Base-by-base conservation (phyloP, 202 grass and related monocot genomes). In the Brachypodium distachyon region DNA sequence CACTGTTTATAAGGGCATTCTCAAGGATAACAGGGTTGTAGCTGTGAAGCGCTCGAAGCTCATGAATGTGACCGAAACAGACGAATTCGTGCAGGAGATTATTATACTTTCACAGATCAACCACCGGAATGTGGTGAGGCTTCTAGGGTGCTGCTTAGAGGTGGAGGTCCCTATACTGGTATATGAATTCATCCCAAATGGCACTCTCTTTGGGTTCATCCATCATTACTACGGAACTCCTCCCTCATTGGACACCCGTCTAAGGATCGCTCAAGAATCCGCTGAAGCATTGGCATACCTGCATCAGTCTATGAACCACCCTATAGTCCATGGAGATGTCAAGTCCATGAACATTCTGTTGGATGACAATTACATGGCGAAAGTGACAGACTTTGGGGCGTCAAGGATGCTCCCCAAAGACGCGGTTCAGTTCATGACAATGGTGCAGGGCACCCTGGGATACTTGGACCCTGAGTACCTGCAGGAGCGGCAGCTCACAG, bases 401-500 rank as follows among this genome's bases (percentile, higher is more conserved):
- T 66, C 61, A 41, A 66, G 21, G 61, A 40, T 10, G 6, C 61
- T 41, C 21, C 37, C 61, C 37, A 42, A 66, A 37, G 12, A 66
- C 22, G 61, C 19, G 37, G 61, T 42, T 66, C 37, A 66, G 61
- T 41, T 66, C 21, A 42, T 42, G 21, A 66, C 61, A 41, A 9
- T 66, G 61, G 61, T 66, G 38, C 61, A 66, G 38, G 61, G 61
- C 0, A 66, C 61, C 6, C 6, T 41, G 11, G 61, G 61, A 2
- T 66, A 66, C 61, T 21, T 66, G 37, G 61, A 66, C 39, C 61
- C 61, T 1, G 61, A 66, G 61, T 66, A 66, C 61, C 61, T 66
- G 36, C 61, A 66, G 19, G 61, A 66, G 0, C 11, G 36, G 61
- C 61, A 42, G 21, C 61, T 66, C 21, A 66, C 61, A 3, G 61